These are phyloP conservation scores for Syzygium jambos DNA, from an alignment of 345 rosid species.

Conservation along the genomic window DNA sequence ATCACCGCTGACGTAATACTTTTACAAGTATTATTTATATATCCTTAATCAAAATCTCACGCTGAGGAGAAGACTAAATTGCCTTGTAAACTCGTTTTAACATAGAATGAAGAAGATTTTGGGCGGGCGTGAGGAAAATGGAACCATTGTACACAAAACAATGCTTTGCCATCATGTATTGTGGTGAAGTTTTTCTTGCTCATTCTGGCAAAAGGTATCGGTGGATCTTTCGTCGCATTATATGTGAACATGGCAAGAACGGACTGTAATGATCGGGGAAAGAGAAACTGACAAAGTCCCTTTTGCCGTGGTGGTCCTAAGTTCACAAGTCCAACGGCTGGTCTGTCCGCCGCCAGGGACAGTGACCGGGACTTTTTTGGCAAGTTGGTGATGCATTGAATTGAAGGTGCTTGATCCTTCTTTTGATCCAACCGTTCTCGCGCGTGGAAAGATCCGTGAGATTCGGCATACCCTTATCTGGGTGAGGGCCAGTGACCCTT, in stretches of 20 bases:
- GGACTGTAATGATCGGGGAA: not conserved
- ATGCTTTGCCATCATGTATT: not conserved
- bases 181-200: not conserved
- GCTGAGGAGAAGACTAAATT: not conserved
- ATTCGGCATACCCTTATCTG: too few relatives aligned
- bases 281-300: not conserved
- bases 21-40: not conserved
- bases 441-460: not conserved
- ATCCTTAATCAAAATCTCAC: not conserved
- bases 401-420: too few relatives aligned
- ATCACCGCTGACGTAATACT: not conserved
- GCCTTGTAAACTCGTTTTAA: not conserved
- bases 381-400: not conserved
- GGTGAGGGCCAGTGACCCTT: accelerated
- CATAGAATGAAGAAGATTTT: not conserved
- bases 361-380: too few relatives aligned
- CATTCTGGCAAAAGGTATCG: not conserved
- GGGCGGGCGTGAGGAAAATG: not conserved
- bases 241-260: too few relatives aligned
- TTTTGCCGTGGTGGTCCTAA: not conserved
- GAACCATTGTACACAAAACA: not conserved
- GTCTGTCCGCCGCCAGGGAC: too few relatives aligned
- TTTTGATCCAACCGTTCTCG: too few relatives aligned
- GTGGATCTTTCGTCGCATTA: not conserved
- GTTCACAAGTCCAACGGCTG: not conserved